Conservation (phyloP, 2,329 filamentous ascomycete species). For the Coniochaeta hoffmannii region DNA sequence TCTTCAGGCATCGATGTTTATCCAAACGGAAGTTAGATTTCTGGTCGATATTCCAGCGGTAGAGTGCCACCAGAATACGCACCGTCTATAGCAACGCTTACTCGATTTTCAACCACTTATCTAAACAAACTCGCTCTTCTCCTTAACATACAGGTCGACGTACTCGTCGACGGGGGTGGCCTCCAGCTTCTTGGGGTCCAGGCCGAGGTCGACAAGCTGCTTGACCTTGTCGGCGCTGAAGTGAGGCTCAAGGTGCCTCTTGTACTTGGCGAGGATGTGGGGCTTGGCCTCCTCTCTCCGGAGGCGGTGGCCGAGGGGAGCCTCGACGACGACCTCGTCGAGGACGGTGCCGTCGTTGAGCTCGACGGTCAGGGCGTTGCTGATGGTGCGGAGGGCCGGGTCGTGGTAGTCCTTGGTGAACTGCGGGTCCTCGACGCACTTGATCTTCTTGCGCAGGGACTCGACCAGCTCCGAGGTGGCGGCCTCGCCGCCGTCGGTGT, state of each 20-base stretch:
- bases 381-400: slow-evolving; percentile 87
- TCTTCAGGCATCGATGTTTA: no score
- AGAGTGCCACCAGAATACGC: background rate
- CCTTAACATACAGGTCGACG: slow-evolving; percentile 69
- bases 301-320: slow-evolving; percentile 85
- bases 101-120: background rate
- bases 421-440: slow-evolving; percentile 90
- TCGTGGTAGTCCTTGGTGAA: slow-evolving; percentile 96
- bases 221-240: slow-evolving; percentile 70
- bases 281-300: slow-evolving; percentile 96
- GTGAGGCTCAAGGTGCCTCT: slow-evolving; percentile 82
- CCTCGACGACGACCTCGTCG: slow-evolving; percentile 86
- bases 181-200: slow-evolving; percentile 69
- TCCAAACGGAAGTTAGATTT: no score
- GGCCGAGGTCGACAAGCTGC: slow-evolving; percentile 73
- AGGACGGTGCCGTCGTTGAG: slow-evolving; percentile 90
- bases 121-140: slow-evolving; percentile 54
- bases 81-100: background rate
- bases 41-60: no score
- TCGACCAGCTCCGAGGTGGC: slow-evolving; percentile 86
- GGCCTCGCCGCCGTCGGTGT: slow-evolving; percentile 86
- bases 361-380: slow-evolving; percentile 91
- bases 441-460: slow-evolving; percentile 85
- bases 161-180: slow-evolving; percentile 83
- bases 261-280: slow-evolving; percentile 91